Evolutionary conservation across 2,329 filamentous ascomycete genomes (phyloP).

Genomic region (Ophiostoma australiae): DNA sequence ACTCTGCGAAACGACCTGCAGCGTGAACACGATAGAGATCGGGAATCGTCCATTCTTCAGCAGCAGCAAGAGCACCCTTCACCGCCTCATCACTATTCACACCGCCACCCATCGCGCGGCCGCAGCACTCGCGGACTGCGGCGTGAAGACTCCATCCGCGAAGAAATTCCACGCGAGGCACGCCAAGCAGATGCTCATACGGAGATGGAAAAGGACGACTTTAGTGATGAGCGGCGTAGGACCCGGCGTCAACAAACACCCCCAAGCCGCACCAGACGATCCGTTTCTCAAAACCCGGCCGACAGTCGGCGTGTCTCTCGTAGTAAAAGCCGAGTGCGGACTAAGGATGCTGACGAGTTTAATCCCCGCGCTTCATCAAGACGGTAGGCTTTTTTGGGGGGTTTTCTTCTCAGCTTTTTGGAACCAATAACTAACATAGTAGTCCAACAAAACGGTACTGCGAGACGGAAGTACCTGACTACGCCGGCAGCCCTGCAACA

Average conservation of each 20-base stretch:
- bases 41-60: background rate
- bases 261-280: constrained; percentile 28
- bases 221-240: constrained; percentile 21
- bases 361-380: constrained; percentile 22
- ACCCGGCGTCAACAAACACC: constrained; percentile 21
- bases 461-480: constrained; percentile 24
- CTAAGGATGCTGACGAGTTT: constrained; percentile 22
- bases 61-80: background rate
- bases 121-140: constrained; percentile 21
- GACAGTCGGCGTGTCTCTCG: constrained; percentile 22
- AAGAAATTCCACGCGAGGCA: constrained; percentile 22
- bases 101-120: constrained; percentile 16
- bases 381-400: constrained; percentile 23
- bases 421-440: background rate
- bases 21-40: constrained; percentile 9
- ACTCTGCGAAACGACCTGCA: constrained; percentile 1
- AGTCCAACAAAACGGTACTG: constrained; percentile 28
- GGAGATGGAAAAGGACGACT: constrained; percentile 20
- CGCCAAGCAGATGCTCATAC: constrained; percentile 17
- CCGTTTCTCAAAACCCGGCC: constrained; percentile 30
- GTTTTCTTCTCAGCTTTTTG: background rate
- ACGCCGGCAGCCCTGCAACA: constrained; percentile 18
- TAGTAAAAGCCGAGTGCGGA: constrained; percentile 24
- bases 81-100: constrained; percentile 15
- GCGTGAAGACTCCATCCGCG: constrained; percentile 22